These are phyloP conservation scores for Cubamyces lactineus DNA, from an alignment of 768 basidiomycete genomes.

Conservation along the genomic window DNA sequence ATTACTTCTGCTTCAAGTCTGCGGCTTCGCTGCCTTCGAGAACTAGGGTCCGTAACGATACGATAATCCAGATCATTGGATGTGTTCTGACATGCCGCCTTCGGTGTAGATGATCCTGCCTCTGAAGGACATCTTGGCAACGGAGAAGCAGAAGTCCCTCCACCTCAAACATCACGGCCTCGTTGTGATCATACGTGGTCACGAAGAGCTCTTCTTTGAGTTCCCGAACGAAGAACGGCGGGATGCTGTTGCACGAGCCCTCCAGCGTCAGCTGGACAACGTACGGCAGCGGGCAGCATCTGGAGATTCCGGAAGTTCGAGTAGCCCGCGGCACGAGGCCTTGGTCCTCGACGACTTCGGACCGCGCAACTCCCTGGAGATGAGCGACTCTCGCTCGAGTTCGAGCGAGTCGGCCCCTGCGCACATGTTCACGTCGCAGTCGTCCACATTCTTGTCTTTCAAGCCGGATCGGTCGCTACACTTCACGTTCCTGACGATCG, in stretches of 20 bases:
- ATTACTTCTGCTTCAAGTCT: slow-evolving; percentile 94
- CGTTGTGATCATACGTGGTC: slow-evolving; percentile 88
- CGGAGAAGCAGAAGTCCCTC: slow-evolving; percentile 84
- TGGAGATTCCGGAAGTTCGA: slow-evolving; percentile 48
- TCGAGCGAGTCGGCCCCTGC: slow-evolving; percentile 70
- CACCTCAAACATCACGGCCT: slow-evolving; percentile 91
- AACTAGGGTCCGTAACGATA: slow-evolving; percentile 65
- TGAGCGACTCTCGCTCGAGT: slow-evolving; percentile 47
- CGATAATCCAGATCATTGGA: too few relatives aligned
- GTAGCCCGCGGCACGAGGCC: slow-evolving; percentile 66
- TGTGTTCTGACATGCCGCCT: background rate
- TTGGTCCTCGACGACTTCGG: slow-evolving; percentile 88
- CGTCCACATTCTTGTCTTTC: slow-evolving; percentile 95
- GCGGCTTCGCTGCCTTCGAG: slow-evolving; percentile 76
- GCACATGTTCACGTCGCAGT: slow-evolving; percentile 97
- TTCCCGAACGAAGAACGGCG: slow-evolving; percentile 83
- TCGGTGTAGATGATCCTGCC: slow-evolving; percentile 87
- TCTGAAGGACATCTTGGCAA: slow-evolving; percentile 82
- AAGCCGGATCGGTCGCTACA: slow-evolving; percentile 84
- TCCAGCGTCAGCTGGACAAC: slow-evolving; percentile 83
- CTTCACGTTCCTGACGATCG: slow-evolving; percentile 95
- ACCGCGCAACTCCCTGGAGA: slow-evolving; percentile 43
- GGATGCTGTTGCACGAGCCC: slow-evolving; percentile 69
- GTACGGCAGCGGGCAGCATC: slow-evolving; percentile 52
- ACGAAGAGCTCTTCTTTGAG: slow-evolving; percentile 98